Evolutionary conservation across 495 filamentous ascomycete genomes (phyloP).

Genomic region (Neurospora sp.): DNA sequence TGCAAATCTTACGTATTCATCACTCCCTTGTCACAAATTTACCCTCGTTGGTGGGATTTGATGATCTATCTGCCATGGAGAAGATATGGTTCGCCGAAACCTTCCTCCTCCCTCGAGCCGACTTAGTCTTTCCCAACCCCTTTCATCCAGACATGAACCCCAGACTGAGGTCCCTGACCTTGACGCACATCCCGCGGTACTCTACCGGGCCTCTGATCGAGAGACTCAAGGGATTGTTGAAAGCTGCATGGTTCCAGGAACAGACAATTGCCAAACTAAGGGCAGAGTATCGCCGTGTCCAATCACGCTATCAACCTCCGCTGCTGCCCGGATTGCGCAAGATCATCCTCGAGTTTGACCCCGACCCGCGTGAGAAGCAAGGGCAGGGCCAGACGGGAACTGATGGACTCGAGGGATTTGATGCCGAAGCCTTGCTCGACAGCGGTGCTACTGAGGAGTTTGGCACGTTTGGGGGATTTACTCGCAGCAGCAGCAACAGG

Average conservation of each 20-base stretch:
- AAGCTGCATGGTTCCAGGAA: conserved; percentile 31
- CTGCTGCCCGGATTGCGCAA: conserved; percentile 29
- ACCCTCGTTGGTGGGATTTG: conserved; percentile 15
- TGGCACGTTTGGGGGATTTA: conserved; percentile 20
- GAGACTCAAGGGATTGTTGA: conserved; percentile 25
- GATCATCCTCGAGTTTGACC: conserved; percentile 33
- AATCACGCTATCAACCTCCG: conserved; percentile 14
- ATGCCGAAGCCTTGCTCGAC: conserved; percentile 16
- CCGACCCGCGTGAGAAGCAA: conserved; percentile 19
- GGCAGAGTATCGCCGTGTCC: neutral
- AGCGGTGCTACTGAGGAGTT: conserved; percentile 20
- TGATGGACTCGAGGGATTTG: conserved; percentile 9
- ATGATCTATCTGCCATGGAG: conserved; percentile 11
- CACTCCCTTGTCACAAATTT: conserved; percentile 40
- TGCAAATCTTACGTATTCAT: conserved; percentile 34
- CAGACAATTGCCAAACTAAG: conserved; percentile 16
- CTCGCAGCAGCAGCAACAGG: neutral
- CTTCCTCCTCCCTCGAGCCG: conserved; percentile 22
- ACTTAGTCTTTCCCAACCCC: conserved; percentile 28
- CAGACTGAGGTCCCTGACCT: conserved; percentile 27
- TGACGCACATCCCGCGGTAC: conserved; percentile 30
- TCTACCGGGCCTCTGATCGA: conserved; percentile 30
- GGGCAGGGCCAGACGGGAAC: conserved; percentile 2
- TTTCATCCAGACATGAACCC: conserved; percentile 38
- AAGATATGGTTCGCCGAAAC: conserved; percentile 28